Evolutionary conservation across 192 early-diverging fungal genomes (phyloP).

Genomic region (Diversispora eburnea): DNA sequence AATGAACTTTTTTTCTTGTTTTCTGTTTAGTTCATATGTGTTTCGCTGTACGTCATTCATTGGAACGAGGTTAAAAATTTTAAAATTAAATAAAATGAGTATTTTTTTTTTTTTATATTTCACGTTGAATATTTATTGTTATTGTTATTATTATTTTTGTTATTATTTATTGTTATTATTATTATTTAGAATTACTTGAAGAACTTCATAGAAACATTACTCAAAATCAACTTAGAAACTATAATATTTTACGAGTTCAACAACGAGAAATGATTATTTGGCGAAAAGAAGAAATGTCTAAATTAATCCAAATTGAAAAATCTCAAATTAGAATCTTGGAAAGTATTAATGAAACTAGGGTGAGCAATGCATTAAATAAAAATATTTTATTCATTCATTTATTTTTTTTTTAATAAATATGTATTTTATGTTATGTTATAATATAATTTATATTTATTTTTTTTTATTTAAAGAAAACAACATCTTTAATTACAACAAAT

Average conservation of each 20-base stretch:
- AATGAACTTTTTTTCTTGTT: not conserved
- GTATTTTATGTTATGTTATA: not conserved
- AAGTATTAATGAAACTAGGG: slow-evolving; percentile 8
- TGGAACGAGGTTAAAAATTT: slow-evolving; percentile 33
- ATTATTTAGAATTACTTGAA: slow-evolving; percentile 20
- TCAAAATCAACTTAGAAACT: slow-evolving; percentile 6
- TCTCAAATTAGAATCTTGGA: not conserved
- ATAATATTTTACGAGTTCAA: slow-evolving; percentile 7
- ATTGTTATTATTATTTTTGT: not conserved
- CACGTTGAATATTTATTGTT: not conserved
- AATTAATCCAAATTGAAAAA: slow-evolving; percentile 8
- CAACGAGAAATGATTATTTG: slow-evolving; percentile 8
- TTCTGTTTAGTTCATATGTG: slow-evolving; percentile 33
- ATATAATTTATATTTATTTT: not conserved
- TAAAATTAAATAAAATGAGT: too few species aligned
- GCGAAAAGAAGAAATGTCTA: slow-evolving; percentile 24
- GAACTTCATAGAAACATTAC: slow-evolving; percentile 27
- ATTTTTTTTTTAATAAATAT: not conserved
- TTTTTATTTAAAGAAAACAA: not conserved
- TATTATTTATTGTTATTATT: not conserved
- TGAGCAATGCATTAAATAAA: not conserved
- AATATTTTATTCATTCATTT: not conserved
- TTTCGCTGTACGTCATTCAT: slow-evolving; percentile 32
- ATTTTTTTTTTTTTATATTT: not conserved
- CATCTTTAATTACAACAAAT: not conserved